Percentiles rank a stretch among this genome's conserved stretches.
Conservation (phyloP, 805 yeast genomes). For the Pichia nanzhaoensis region DNA sequence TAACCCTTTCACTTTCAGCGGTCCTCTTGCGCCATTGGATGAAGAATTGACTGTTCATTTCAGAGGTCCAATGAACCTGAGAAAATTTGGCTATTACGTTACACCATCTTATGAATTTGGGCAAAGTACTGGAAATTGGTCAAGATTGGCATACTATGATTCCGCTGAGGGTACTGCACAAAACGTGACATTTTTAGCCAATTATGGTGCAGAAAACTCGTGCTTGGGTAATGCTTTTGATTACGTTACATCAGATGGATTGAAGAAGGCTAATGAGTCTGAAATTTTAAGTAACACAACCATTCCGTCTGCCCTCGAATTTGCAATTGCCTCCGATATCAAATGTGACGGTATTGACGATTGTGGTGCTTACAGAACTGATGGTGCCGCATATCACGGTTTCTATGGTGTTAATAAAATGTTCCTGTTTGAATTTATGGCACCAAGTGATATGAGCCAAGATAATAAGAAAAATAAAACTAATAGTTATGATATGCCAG, state of each 20-base stretch:
- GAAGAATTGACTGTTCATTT: constrained; percentile 70
- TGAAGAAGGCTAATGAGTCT: constrained; percentile 36
- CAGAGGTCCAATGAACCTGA: constrained; percentile 64
- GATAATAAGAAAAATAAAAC: constrained; percentile 29
- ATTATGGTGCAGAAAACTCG: constrained; percentile 51
- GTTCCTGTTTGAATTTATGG: constrained; percentile 64
- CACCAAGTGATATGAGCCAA: constrained; percentile 47
- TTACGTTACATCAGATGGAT: constrained; percentile 55
- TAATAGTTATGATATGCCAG: constrained; percentile 55
- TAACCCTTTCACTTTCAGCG: constrained; percentile 37
- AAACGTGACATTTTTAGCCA: constrained; percentile 63
- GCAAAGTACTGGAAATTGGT: constrained; percentile 43
- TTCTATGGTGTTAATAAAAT: constrained; percentile 59
- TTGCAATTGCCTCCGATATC: constrained; percentile 50
- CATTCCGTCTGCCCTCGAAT: constrained; percentile 54
- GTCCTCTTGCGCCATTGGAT: constrained; percentile 59
- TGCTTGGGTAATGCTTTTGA: constrained; percentile 67
- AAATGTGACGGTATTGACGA: constrained; percentile 56
- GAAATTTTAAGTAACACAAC: constrained; percentile 43
- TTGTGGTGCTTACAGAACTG: constrained; percentile 73
- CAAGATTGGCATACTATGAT: constrained; percentile 54
- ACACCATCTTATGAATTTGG: constrained; percentile 35
- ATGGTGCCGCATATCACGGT: constrained; percentile 70
- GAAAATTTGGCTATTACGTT: constrained; percentile 57
- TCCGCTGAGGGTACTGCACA: constrained; percentile 41